Evolutionary conservation across 2,329 filamentous ascomycete species (phyloP), one percentile per base, ranked within the genome.

Genomic region (Aspergillus sp.): DNA sequence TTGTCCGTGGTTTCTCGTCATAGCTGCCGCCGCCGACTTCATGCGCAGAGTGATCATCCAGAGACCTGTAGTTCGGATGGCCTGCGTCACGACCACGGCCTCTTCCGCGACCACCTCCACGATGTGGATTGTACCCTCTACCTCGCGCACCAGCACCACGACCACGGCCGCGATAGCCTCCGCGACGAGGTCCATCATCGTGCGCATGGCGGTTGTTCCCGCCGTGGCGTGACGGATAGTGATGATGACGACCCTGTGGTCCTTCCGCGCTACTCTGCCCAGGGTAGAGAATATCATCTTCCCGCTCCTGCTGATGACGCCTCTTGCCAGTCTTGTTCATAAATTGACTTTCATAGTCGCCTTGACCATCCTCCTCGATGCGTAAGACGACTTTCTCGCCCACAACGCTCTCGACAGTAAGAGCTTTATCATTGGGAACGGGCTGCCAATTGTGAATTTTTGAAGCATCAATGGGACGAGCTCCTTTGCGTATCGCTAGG

Each of bases 381-480:
- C 90, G 84, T 52, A 98, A 76, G 62, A 95, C 81, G 15, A 91
- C 85, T 77, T 96, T 96, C 76, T 98, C 93, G 17, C 90, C 90
- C 1, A 98, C 90, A 0, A 85, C 86, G 1, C 90, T 92, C 62
- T 96, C 90, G 67, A 98, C 92, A 6, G 86, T 82, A 68, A 93
- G 86, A 0, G 86, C 82, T 67, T 90, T 85, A 7, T 91, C 87
- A 5, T 84, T 79, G 0, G 88, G 77, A 3, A 96, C 82, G 4
- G 90, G 86, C 61, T 90, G 85, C 95, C 93, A 98, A 62, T 89
- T 87, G 55, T 87, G 85, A 58, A 98, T 97, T 68, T 87, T 88
- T 55, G 83, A 84, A 15, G 91, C 93, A 67, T 97, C 93, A 54
- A 88, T 84, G 1, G 91, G 90, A 40, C 88, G 86, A 3, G 88